phyloP scores from a whole-genome alignment of 1,284 basidiomycete species.

The Ustanciosporium gigantosporum region DNA sequence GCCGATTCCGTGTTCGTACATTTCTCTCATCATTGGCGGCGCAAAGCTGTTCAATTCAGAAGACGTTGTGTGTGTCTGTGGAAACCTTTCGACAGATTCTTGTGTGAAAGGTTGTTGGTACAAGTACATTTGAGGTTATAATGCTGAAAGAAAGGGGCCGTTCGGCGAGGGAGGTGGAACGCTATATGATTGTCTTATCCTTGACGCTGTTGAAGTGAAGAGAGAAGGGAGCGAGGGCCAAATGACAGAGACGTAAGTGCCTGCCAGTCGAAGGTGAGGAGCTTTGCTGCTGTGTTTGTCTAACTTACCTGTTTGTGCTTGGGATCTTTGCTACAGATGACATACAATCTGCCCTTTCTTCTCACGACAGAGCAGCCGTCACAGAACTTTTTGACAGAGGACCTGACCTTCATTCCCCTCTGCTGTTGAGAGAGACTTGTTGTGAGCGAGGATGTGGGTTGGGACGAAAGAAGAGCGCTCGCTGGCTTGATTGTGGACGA shows the following conservation, averaged over 20 bases:
- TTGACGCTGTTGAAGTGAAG: neutral
- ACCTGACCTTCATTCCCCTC: constrained; percentile 93
- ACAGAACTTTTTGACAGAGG: constrained; percentile 77
- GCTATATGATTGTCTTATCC: no score
- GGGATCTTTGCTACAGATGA: constrained; percentile 89
- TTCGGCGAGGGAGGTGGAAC: no score
- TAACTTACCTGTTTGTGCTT: constrained; percentile 94
- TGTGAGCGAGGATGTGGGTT: neutral
- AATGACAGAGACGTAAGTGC: neutral
- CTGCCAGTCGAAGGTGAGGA: neutral
- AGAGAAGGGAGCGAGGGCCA: neutral
- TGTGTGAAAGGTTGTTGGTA: no score
- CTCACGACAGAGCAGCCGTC: constrained; percentile 60
- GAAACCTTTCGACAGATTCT: no score
- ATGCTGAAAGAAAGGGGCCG: no score
- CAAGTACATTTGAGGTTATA: no score
- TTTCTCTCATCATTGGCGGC: no score
- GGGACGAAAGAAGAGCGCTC: neutral
- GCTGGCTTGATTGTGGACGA: neutral
- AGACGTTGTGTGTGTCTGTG: no score
- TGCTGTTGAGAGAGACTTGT: neutral
- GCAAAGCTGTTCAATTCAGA: no score
- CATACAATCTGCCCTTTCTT: constrained; percentile 87
- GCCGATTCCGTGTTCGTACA: no score
- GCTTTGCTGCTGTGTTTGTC: no score